phyloP scores from a whole-genome alignment of 208 protist genomes.

The Trichomonas tenax region DNA sequence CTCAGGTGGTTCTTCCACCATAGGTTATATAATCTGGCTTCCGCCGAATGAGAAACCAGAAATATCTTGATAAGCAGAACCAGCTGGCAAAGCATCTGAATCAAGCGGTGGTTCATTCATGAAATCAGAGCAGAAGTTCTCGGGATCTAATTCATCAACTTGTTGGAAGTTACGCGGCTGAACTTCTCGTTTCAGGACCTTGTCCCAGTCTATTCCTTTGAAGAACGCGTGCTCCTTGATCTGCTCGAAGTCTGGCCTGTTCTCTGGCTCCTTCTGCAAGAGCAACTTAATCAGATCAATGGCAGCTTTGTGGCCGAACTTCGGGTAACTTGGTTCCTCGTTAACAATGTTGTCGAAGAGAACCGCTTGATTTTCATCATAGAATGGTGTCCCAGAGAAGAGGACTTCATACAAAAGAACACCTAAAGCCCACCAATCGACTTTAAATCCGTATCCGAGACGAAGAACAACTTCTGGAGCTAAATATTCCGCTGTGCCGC shows the following conservation, averaged over 20 bases:
- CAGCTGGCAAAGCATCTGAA: background rate
- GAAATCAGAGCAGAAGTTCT: background rate
- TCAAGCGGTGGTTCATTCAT: background rate
- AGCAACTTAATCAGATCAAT: background rate
- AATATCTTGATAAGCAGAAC: background rate
- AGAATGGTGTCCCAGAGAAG: background rate
- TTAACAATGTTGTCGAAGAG: conserved; percentile 5
- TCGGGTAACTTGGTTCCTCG: background rate
- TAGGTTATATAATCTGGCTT: background rate
- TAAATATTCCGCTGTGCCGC: background rate
- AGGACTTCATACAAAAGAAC: background rate
- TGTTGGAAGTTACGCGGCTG: background rate
- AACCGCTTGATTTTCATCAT: background rate
- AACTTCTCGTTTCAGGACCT: background rate
- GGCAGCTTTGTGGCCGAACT: background rate
- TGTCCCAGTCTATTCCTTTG: background rate
- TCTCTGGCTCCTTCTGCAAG: background rate
- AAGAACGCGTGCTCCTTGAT: background rate
- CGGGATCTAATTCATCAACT: background rate
- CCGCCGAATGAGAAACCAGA: background rate
- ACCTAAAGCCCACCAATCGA: background rate
- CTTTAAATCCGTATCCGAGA: background rate
- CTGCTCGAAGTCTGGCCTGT: background rate
- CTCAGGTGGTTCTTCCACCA: no score
- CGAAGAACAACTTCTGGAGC: background rate